Percentiles rank a stretch among this genome's conserved stretches.
phyloP scores from a whole-genome alignment of 2,329 filamentous ascomycete genomes.

The Paecilomyces variotii region DNA sequence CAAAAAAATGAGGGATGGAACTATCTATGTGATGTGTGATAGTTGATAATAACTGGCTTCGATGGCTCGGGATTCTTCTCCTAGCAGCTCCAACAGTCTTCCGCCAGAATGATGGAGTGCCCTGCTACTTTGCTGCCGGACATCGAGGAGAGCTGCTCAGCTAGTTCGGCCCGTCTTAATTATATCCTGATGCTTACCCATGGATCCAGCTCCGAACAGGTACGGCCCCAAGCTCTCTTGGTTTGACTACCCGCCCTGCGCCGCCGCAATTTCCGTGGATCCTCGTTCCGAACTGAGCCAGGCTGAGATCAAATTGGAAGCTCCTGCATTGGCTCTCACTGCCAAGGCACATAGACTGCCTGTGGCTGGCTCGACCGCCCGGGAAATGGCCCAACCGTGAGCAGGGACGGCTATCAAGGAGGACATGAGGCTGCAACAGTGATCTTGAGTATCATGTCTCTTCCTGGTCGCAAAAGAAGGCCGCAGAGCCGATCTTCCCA shows the following conservation, averaged over 20 bases:
- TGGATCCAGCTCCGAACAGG: background rate
- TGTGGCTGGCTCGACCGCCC: background rate
- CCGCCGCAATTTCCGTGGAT: constrained; percentile 1
- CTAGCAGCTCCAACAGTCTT: background rate
- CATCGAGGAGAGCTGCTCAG: background rate
- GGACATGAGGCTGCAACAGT: background rate
- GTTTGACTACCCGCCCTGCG: background rate
- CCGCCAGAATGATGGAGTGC: background rate
- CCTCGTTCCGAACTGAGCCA: background rate
- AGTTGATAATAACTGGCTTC: no score
- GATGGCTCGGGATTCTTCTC: background rate
- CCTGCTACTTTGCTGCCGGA: background rate
- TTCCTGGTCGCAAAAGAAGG: background rate
- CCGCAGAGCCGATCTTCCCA: background rate
- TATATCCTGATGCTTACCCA: background rate
- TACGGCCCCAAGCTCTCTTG: background rate
- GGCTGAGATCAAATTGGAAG: background rate
- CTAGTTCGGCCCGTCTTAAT: background rate
- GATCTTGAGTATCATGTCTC: background rate
- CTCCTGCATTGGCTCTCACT: background rate
- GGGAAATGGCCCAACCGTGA: background rate
- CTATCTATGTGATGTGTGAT: background rate
- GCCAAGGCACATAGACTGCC: background rate
- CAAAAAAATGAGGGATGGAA: background rate
- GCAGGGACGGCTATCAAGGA: background rate